Evolutionary conservation across 352 stramenopile genomes (phyloP).

Genomic region (Phytophthora pinifolia): DNA sequence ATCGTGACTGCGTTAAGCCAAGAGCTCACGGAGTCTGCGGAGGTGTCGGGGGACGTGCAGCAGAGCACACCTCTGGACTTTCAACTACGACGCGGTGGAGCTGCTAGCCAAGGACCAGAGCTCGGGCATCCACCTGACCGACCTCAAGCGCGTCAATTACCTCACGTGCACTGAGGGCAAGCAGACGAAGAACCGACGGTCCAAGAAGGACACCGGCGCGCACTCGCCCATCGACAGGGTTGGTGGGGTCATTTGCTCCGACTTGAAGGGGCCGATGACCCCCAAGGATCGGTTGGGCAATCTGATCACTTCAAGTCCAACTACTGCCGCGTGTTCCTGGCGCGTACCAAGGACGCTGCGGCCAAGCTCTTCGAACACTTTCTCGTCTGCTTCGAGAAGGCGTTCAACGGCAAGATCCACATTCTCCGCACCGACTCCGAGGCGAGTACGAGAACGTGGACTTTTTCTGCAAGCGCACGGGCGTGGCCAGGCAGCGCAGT

Average conservation of each 20-base stretch:
- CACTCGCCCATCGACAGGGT: slow-evolving; percentile 5
- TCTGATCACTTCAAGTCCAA: slow-evolving; percentile 14
- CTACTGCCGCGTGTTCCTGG: slow-evolving; percentile 18
- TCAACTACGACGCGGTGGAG: slow-evolving; percentile 2
- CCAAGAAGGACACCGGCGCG: neutral
- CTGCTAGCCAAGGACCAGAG: neutral
- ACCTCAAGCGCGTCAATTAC: neutral
- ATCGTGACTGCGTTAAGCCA: neutral
- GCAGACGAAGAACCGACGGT: too few relatives aligned
- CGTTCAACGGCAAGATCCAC: neutral
- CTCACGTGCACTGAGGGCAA: too few relatives aligned
- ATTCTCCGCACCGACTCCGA: too few relatives aligned
- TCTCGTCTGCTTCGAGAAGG: slow-evolving; percentile 6
- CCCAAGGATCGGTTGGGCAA: slow-evolving; percentile 3
- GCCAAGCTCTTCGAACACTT: slow-evolving; percentile 15
- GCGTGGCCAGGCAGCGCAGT: slow-evolving; percentile 19
- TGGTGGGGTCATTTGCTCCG: slow-evolving; percentile 7
- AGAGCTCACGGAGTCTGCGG: neutral
- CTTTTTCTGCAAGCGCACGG: slow-evolving; percentile 25
- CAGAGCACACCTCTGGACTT: neutral
- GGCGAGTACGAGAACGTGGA: slow-evolving; percentile 31
- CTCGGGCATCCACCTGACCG: neutral
- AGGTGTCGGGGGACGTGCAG: neutral
- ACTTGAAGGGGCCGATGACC: slow-evolving; percentile 6
- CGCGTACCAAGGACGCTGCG: slow-evolving; percentile 10